phyloP scores from a whole-genome alignment of 2,329 filamentous ascomycete genomes.

The Alternaria panax region DNA sequence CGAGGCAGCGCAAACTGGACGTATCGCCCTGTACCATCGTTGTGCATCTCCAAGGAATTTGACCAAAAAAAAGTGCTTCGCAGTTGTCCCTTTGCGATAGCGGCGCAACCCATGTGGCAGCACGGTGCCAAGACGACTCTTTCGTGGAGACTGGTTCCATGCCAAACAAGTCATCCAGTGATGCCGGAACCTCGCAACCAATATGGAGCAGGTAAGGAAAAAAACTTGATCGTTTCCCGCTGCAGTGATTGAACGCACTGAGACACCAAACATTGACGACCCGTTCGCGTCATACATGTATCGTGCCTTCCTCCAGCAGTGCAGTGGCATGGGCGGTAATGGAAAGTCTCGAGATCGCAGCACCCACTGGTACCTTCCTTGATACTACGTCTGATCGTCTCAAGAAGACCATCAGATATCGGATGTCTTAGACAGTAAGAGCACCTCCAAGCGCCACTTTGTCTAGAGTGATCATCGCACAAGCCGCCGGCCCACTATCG shows the following conservation, averaged over 20 bases:
- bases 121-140: not conserved
- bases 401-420: not conserved
- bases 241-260: not conserved
- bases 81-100: not conserved
- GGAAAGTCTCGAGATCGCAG: not conserved
- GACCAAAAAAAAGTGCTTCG: not conserved
- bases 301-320: constrained; percentile 14
- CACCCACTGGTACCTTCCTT: not conserved
- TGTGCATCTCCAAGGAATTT: not conserved
- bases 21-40: not conserved
- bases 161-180: not conserved
- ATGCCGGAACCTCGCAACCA: not conserved
- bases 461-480: constrained; percentile 29
- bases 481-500: constrained; percentile 21
- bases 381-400: not conserved
- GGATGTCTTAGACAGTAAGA: not conserved
- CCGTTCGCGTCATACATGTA: not conserved
- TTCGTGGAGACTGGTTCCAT: not conserved
- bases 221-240: not conserved
- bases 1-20: not conserved
- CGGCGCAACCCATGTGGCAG: not conserved
- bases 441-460: not conserved
- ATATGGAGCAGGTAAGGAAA: not conserved
- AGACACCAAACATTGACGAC: not conserved
- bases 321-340: not conserved